These are phyloP conservation scores for Spinacia oleracea DNA, from an alignment of 179 eudicot species.

Conservation along the genomic window DNA sequence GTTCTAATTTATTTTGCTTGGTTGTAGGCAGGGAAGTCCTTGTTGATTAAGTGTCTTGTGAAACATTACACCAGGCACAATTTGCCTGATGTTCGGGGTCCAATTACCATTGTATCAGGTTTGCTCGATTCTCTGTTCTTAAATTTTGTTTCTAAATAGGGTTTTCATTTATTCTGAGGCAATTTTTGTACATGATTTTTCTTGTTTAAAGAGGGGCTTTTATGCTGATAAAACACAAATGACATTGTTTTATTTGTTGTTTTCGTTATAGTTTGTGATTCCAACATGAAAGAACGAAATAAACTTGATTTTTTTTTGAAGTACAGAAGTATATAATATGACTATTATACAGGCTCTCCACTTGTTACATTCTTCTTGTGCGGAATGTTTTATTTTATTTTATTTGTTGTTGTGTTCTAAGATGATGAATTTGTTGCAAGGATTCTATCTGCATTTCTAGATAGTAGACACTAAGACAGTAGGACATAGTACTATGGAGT, in stretches of 20 bases:
- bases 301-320: neutral
- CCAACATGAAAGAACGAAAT: neutral
- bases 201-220: neutral
- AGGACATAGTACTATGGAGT: neutral
- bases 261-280: neutral
- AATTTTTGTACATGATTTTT: neutral
- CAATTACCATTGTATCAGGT: conserved; percentile 89
- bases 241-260: neutral
- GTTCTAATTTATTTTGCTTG: neutral
- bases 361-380: neutral
- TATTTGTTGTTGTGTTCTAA: neutral
- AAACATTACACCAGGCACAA: conserved; percentile 90
- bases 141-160: neutral
- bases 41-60: conserved; percentile 79
- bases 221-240: neutral
- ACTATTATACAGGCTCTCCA: neutral
- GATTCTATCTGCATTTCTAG: neutral
- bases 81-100: conserved; percentile 84
- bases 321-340: no score
- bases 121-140: conserved; percentile 8
- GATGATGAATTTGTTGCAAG: neutral
- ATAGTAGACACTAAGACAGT: neutral
- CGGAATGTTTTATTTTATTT: neutral
- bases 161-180: neutral
- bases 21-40: conserved; percentile 81